Conservation (phyloP, 352 stramenopile genomes). For the Phytophthora agathidicida region DNA sequence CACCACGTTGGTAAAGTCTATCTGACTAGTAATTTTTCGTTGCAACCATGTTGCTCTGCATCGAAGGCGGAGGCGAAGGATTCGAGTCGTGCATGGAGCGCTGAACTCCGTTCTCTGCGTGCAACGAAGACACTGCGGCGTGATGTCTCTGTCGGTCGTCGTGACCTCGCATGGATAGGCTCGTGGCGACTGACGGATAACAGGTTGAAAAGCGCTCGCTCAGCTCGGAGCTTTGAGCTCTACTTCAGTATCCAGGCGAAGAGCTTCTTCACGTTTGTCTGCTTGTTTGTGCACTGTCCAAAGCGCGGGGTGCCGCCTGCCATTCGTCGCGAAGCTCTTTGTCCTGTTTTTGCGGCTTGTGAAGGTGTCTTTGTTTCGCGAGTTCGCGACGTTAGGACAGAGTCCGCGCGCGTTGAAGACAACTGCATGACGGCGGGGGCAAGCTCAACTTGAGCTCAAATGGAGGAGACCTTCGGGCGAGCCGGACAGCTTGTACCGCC, state of each 20-base stretch:
- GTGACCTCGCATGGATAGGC: constrained; percentile 34
- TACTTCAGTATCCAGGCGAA: neutral
- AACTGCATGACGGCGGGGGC: constrained; percentile 23
- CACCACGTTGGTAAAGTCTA: constrained; percentile 1
- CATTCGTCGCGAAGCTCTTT: constrained; percentile 20
- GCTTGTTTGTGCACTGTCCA: constrained; percentile 13
- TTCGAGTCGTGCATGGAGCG: constrained; percentile 12
- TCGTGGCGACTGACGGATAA: constrained; percentile 24
- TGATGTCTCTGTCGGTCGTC: constrained; percentile 20
- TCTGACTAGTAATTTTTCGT: neutral
- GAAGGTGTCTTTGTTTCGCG: constrained; percentile 10
- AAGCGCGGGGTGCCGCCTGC: neutral
- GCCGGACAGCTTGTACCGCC: too few species aligned
- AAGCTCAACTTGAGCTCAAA: constrained; percentile 7
- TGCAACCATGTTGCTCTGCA: constrained; percentile 3
- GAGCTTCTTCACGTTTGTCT: too few species aligned
- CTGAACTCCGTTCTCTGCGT: constrained; percentile 16
- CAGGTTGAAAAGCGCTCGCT: constrained; percentile 16
- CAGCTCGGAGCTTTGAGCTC: neutral
- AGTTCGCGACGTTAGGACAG: constrained; percentile 13
- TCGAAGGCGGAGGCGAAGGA: neutral
- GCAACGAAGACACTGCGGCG: constrained; percentile 4
- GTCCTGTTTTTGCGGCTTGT: constrained; percentile 22
- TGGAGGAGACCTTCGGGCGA: too few species aligned
- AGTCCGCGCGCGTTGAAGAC: constrained; percentile 16